Evolutionary conservation across 805 yeast species (phyloP).

Genomic region (Tetrapisispora namnaoensis): DNA sequence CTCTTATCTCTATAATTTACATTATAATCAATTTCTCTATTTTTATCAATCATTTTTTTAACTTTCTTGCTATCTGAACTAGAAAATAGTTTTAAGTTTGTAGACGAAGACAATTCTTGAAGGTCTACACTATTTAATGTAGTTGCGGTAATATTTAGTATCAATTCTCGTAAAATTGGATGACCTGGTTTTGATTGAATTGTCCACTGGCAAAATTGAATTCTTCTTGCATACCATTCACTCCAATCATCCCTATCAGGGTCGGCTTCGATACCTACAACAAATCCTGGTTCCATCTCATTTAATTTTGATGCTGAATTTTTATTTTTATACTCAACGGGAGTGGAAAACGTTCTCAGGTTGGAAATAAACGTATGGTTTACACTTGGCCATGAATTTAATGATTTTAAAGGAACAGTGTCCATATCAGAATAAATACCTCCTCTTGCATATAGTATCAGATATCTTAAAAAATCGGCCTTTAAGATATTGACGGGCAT

Average conservation of each 20-base stretch:
- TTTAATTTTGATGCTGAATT: neutral
- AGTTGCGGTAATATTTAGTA: slow-evolving; percentile 64
- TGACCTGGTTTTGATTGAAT: slow-evolving; percentile 83
- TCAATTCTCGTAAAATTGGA: slow-evolving; percentile 75
- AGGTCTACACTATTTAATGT: slow-evolving; percentile 39
- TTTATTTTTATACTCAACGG: slow-evolving; percentile 13
- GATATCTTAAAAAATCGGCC: slow-evolving; percentile 90
- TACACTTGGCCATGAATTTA: slow-evolving; percentile 64
- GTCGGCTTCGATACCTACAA: slow-evolving; percentile 90
- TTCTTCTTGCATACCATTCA: slow-evolving; percentile 83
- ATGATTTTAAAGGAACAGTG: slow-evolving; percentile 63
- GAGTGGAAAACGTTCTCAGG: slow-evolving; percentile 8
- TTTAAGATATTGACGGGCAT: slow-evolving; percentile 76
- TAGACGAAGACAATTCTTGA: neutral
- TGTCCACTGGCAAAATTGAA: slow-evolving; percentile 96
- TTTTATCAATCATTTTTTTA: slow-evolving; percentile 7
- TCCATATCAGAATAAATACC: slow-evolving; percentile 92
- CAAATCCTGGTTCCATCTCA: slow-evolving; percentile 46
- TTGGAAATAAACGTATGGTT: slow-evolving; percentile 19
- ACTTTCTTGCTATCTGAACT: neutral
- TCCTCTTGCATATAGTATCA: slow-evolving; percentile 80
- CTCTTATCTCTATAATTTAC: slow-evolving; percentile 19
- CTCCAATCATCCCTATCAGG: slow-evolving; percentile 92
- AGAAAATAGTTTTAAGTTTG: neutral
- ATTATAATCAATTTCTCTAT: slow-evolving; percentile 13